Conservation (phyloP, 164 flowering plant species). For the Piper betle region DNA sequence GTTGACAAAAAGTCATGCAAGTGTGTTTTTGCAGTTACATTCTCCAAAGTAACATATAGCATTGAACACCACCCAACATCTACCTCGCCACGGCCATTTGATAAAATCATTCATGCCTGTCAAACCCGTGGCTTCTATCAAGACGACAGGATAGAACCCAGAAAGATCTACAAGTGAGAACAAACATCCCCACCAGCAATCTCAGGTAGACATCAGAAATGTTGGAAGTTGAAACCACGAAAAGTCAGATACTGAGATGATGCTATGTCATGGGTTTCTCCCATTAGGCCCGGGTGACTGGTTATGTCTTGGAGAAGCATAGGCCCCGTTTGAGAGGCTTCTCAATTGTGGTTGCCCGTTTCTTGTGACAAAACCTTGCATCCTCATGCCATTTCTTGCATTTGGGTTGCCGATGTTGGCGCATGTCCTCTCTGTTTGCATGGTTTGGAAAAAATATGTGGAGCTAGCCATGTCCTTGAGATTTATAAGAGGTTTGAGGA, state of each 20-base stretch:
- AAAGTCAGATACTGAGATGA: background rate
- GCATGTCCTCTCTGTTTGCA: constrained; percentile 46
- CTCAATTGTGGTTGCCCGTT: constrained; percentile 34
- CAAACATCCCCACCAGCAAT: background rate
- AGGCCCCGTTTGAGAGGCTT: constrained; percentile 46
- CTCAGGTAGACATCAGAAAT: constrained; percentile 4
- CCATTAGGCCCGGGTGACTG: constrained; percentile 42
- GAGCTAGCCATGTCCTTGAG: constrained; percentile 92
- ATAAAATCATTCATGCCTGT: background rate
- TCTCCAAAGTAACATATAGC: too few relatives aligned
- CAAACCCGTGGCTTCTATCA: background rate
- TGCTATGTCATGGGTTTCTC: constrained; percentile 20
- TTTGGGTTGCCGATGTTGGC: constrained; percentile 31
- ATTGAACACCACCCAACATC: too few relatives aligned
- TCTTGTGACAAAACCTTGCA: constrained; percentile 25
- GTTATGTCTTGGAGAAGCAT: constrained; percentile 47
- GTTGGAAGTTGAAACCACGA: constrained; percentile 2
- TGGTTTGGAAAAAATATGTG: constrained; percentile 55
- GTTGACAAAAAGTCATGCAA: too few relatives aligned
- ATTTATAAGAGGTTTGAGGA: constrained; percentile 49
- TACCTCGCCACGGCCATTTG: too few relatives aligned
- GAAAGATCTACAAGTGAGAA: background rate
- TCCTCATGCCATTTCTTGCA: constrained; percentile 25
- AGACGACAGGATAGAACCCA: background rate
- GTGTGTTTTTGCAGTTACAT: too few relatives aligned